phyloP scores from a whole-genome alignment of 371 early-diverging fungal genomes.

The Syncephalastrum monosporum region DNA sequence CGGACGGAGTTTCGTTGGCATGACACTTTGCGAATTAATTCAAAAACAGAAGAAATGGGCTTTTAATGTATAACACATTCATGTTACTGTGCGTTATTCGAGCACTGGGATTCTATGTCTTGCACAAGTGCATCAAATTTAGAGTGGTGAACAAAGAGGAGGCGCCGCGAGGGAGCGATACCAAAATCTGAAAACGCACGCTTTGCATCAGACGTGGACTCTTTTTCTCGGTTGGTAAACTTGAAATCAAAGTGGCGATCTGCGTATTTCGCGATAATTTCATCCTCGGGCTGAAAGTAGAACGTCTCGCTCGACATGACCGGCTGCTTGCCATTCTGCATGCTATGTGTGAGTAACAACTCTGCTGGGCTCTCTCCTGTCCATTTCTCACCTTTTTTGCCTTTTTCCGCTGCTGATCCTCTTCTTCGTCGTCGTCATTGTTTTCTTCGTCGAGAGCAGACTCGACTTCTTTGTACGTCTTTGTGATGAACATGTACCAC shows the following conservation, averaged over 20 bases:
- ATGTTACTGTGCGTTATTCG: constrained; percentile 3
- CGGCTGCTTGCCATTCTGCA: not conserved
- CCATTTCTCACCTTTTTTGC: constrained; percentile 37
- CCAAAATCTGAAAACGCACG: constrained; percentile 86
- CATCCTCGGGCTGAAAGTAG: constrained; percentile 92
- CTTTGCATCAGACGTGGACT: constrained; percentile 73
- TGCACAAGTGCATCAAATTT: constrained; percentile 60
- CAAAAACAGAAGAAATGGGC: no score
- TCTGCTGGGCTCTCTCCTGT: not conserved
- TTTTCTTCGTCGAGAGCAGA: constrained; percentile 61
- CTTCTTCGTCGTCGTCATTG: constrained; percentile 46
- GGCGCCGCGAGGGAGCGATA: constrained; percentile 73
- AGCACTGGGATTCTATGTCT: constrained; percentile 42
- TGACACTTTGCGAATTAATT: no score
- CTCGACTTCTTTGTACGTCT: constrained; percentile 83
- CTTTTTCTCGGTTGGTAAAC: constrained; percentile 57
- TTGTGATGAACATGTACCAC: constrained; percentile 79
- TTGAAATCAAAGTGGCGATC: constrained; percentile 63
- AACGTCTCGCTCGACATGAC: constrained; percentile 39
- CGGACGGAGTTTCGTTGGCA: no score
- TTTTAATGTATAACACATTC: no score
- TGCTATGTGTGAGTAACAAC: no score
- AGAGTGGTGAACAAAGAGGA: constrained; percentile 68
- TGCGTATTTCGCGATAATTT: constrained; percentile 65
- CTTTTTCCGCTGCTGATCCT: constrained; percentile 22